Evolutionary conservation across 345 rosid species (phyloP), one percentile per base, ranked within the genome.

Genomic region (Euclidium syriacum): DNA sequence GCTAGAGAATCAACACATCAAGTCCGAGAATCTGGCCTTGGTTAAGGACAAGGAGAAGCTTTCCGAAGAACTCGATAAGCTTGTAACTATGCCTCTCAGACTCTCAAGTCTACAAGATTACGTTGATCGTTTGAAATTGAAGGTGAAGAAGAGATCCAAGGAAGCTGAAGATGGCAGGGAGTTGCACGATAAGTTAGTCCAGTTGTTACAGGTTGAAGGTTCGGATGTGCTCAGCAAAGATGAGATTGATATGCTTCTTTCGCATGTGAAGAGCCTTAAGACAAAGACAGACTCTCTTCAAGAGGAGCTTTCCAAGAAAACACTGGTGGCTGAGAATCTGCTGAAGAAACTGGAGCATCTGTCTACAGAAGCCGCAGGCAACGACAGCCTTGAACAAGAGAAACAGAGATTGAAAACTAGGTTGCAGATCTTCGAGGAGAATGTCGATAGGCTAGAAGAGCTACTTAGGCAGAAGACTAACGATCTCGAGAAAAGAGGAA

Each of bases 161-260:
- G 76, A 78, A 64, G 67, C 75, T 62, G 80, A 76, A 42, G 80
- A 81, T 58, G 74, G 79, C 32, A 67, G 80, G 62, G 73, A 75
- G 2, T 38, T 86, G 71, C 78, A 82, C 51, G 30, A 52, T 29
- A 64, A 65, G 18, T 54, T 86, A 38, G 48, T 76, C 3, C 40
- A 76, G 42, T 46, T 83, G 66, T 73, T 83, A 52, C 74, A 79
- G 73, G 68, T 76, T 9, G 78, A 83, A 30, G 62, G 73, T 3
- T 22, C 67, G 14, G 60, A 26, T 14, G 47, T 71, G 48, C 56
- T 52, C 26, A 63, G 48, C 22, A 41, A 70, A 68, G 81, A 74
- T 54, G 77, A 65, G 71, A 51, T 51, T 0, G 53, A 35, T 35
- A 54, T 33, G 55, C 51, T 86, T 78, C 58, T 78, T 57, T 66